phyloP scores from a whole-genome alignment of 352 stramenopile genomes.

The Phytophthora litchii region DNA sequence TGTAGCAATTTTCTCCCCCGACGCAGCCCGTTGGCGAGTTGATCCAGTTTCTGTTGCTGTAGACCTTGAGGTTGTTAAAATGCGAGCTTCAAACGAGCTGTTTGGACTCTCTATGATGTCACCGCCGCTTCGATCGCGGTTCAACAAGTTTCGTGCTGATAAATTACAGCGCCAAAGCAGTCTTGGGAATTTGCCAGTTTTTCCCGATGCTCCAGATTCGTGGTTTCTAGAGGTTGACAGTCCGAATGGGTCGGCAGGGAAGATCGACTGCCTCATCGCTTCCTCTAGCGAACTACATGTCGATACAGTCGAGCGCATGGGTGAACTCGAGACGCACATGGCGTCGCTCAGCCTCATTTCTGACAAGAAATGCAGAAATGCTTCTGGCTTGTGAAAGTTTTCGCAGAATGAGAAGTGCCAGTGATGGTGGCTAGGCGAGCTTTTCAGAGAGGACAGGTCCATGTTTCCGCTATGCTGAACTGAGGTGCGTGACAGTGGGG shows the following conservation, averaged over 20 bases:
- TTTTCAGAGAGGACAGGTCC: slow-evolving; percentile 30
- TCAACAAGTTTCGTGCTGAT: slow-evolving; percentile 30
- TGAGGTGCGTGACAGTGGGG: slow-evolving; percentile 20
- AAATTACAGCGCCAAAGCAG: slow-evolving; percentile 34
- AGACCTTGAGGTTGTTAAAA: slow-evolving; percentile 11
- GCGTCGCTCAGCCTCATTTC: slow-evolving; percentile 37
- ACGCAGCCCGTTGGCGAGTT: not conserved
- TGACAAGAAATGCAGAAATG: slow-evolving; percentile 2
- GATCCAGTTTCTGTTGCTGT: slow-evolving; percentile 4
- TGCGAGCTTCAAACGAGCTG: slow-evolving; percentile 8
- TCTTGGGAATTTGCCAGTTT: slow-evolving; percentile 19
- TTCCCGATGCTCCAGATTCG: slow-evolving; percentile 21
- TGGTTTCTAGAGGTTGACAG: slow-evolving; percentile 16
- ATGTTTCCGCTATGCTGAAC: slow-evolving; percentile 27
- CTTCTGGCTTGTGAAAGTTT: slow-evolving; percentile 1
- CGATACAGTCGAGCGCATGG: slow-evolving; percentile 37
- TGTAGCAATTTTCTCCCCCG: slow-evolving; percentile 11
- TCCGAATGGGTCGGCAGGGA: slow-evolving; percentile 29
- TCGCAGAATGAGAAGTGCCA: slow-evolving; percentile 38
- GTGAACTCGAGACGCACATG: slow-evolving; percentile 21
- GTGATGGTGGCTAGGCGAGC: slow-evolving; percentile 24
- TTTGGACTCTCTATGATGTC: not conserved
- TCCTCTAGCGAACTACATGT: slow-evolving; percentile 41
- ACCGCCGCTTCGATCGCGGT: slow-evolving; percentile 19
- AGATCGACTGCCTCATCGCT: slow-evolving; percentile 34